Base-by-base conservation (phyloP, 2,329 filamentous ascomycete genomes). In the Cytospora chrysosperma region DNA sequence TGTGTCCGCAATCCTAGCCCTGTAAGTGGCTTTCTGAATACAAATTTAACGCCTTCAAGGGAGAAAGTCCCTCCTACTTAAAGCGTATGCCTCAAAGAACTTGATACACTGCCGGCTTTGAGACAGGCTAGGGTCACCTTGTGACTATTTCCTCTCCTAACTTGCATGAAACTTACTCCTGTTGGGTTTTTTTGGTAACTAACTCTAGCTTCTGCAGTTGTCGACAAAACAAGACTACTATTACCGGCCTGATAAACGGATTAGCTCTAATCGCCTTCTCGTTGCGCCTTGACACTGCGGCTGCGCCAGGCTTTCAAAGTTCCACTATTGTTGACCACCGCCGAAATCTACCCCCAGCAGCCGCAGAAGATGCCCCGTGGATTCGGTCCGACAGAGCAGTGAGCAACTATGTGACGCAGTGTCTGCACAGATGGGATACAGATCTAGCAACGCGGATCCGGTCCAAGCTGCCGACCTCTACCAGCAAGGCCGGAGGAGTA, bases 401-500 rank as follows among this genome's bases (percentile, higher is more conserved):
- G 15, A 17, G 27, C 19, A 61, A 64, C 37, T 64, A 61, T n/a
- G 62, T 58, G 37, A 67, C 63, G 1, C 63, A 65, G 58, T 37
- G 21, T 8, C 24, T 57, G 4, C 70, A 72, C 59, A 67, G 30
- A 64, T 71, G 59, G 57, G 65, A 69, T 2, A 64, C 60, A 30
- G 61, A 68, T 26, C 55, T 69, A 28, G 69, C 69, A 49, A 65
- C 70, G 43, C 67, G 62, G 17, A 69, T 72, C 52, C 70, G 69
- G n/a, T 70, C 70, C 51, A 69, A 68, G 65, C 58, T 71, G 62
- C 63, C 53, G 28, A 28, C 53, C 49, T 17, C 27, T 40, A 9
- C 58, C 37, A 27, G 54, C 34, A n/a, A 57, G 53, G 55, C n/a
- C n/a, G n/a, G n/a, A n/a, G 50, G 6, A 19, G 13, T n/a, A 58